Evolutionary conservation across 1,284 basidiomycete genomes (phyloP).

Genomic region (Abortiporus biennis): DNA sequence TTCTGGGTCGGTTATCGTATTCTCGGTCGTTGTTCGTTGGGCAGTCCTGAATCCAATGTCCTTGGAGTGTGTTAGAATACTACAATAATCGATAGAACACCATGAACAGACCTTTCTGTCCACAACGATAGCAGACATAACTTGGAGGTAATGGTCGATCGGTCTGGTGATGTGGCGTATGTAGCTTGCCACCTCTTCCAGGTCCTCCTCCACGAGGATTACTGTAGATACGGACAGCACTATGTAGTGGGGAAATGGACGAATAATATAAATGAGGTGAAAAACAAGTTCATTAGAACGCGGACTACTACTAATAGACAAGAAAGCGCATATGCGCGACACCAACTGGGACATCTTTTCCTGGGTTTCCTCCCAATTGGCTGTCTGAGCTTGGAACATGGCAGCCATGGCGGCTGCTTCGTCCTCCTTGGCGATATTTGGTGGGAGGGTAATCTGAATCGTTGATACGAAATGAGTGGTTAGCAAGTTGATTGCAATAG

Average conservation of each 20-base stretch:
- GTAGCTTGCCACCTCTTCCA: slow-evolving; percentile 38
- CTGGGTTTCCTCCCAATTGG: slow-evolving; percentile 95
- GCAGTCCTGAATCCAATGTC: slow-evolving; percentile 99
- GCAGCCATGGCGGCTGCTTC: slow-evolving; percentile 89
- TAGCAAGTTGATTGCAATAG: background rate
- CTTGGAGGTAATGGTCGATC: slow-evolving; percentile 81
- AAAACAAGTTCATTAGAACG: slow-evolving; percentile 57
- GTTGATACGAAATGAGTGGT: background rate
- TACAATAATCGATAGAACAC: slow-evolving; percentile 7
- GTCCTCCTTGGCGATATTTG: slow-evolving; percentile 52
- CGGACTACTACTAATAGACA: slow-evolving; percentile 50
- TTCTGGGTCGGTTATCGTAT: slow-evolving; percentile 90
- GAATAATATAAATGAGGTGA: slow-evolving; percentile 26
- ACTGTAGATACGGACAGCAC: slow-evolving; percentile 68
- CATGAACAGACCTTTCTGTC: slow-evolving; percentile 81
- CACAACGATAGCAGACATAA: slow-evolving; percentile 99
- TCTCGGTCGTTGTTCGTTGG: slow-evolving; percentile 96
- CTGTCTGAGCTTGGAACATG: slow-evolving; percentile 89
- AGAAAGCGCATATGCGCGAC: slow-evolving; percentile 46
- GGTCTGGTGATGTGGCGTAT: slow-evolving; percentile 38
- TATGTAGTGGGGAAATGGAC: slow-evolving; percentile 36
- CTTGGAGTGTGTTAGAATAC: slow-evolving; percentile 34
- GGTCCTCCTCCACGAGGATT: slow-evolving; percentile 57
- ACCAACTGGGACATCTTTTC: slow-evolving; percentile 97
- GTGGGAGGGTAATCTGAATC: slow-evolving; percentile 25